phyloP scores from a whole-genome alignment of 1,284 basidiomycete species.

The Malassezia equina region DNA sequence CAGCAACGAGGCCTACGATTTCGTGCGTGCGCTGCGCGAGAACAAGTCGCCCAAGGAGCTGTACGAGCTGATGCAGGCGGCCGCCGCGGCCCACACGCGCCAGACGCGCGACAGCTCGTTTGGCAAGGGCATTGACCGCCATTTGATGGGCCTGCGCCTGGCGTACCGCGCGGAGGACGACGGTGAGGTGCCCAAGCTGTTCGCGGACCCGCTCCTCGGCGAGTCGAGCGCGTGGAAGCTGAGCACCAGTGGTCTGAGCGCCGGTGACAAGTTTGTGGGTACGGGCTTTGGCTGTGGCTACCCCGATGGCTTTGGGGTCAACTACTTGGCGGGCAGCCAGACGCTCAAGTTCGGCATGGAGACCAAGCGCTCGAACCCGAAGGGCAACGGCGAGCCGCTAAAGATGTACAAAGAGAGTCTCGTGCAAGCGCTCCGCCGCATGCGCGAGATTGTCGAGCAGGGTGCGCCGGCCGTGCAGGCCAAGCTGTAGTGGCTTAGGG shows the following conservation, averaged over 20 bases:
- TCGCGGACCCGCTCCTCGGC: slow-evolving; percentile 62
- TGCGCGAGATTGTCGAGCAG: slow-evolving; percentile 57
- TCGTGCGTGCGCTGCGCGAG: slow-evolving; percentile 68
- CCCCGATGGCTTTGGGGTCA: slow-evolving; percentile 34
- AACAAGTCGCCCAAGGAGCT: slow-evolving; percentile 53
- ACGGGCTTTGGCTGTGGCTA: slow-evolving; percentile 60
- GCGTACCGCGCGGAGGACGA: slow-evolving; percentile 33
- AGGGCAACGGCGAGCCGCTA: slow-evolving; percentile 60
- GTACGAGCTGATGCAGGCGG: slow-evolving; percentile 57
- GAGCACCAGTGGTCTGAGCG: slow-evolving; percentile 79
- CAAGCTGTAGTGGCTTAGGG: slow-evolving; percentile 33
- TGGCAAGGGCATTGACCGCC: slow-evolving; percentile 80
- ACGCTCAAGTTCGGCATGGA: slow-evolving; percentile 90
- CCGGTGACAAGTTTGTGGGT: slow-evolving; percentile 75
- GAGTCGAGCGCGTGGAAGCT: slow-evolving; percentile 78
- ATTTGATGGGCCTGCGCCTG: slow-evolving; percentile 73
- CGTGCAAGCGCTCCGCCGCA: slow-evolving; percentile 61
- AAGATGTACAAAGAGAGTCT: slow-evolving; percentile 59
- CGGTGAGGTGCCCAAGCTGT: slow-evolving; percentile 32
- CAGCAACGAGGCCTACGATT: slow-evolving; percentile 65
- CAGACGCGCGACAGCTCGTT: slow-evolving; percentile 70
- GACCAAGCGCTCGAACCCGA: slow-evolving; percentile 57
- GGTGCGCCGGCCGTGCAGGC: slow-evolving; percentile 26
- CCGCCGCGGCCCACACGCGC: slow-evolving; percentile 63
- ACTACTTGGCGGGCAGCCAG: slow-evolving; percentile 64